Percentiles rank a stretch among this genome's conserved stretches.
phyloP scores from a whole-genome alignment of 2,329 filamentous ascomycete genomes.

The Huntiella abstrusa region DNA sequence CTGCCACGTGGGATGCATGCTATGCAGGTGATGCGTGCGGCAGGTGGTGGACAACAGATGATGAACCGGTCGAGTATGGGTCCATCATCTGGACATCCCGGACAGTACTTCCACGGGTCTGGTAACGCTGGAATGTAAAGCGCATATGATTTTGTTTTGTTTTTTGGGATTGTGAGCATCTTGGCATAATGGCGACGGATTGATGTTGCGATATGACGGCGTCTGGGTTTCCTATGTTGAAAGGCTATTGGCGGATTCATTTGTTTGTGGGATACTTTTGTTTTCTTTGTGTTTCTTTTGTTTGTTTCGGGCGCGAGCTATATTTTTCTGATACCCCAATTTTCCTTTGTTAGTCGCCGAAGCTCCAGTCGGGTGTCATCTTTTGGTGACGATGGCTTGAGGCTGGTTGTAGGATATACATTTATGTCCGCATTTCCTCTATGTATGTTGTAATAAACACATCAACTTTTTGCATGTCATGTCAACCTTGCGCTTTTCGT shows the following conservation, averaged over 20 bases:
- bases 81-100: background rate
- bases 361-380: too few relatives aligned
- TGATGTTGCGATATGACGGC: background rate
- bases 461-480: too few relatives aligned
- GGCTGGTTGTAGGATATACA: too few relatives aligned
- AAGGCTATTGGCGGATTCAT: background rate
- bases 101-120: background rate
- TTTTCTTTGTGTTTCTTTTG: constrained; percentile 1
- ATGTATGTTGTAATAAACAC: too few relatives aligned
- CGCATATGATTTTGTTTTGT: background rate
- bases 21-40: too few relatives aligned
- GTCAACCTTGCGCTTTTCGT: too few relatives aligned
- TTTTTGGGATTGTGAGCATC: background rate
- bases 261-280: constrained; percentile 3
- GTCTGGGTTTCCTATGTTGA: background rate
- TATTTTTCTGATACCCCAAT: background rate
- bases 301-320: background rate
- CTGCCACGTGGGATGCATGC: constrained; percentile 7
- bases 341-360: background rate
- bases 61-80: background rate
- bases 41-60: too few relatives aligned
- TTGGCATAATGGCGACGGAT: background rate
- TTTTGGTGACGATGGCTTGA: too few relatives aligned
- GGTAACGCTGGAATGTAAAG: background rate
- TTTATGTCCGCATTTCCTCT: too few relatives aligned